Conservation (phyloP, 371 early-diverging fungal species). For the Mucor circinelloides region DNA sequence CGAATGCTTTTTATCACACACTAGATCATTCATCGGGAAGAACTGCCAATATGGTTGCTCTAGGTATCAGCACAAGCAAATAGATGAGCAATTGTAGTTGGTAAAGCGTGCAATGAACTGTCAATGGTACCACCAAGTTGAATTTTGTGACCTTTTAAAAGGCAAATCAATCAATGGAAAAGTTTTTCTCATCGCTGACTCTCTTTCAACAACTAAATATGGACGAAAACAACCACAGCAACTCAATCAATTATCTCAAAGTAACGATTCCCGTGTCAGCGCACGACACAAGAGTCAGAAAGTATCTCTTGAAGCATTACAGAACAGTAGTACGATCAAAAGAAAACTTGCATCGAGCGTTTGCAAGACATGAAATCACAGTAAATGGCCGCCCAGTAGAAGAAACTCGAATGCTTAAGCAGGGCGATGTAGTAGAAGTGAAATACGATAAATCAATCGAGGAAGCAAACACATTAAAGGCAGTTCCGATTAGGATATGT, state of each 20-base stretch:
- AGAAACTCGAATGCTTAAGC: constrained; percentile 44
- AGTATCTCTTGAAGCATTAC: constrained; percentile 29
- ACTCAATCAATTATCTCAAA: constrained; percentile 8
- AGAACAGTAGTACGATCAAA: constrained; percentile 39
- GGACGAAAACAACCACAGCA: background rate
- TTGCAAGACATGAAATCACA: constrained; percentile 44
- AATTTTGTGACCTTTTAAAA: background rate
- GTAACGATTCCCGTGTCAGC: constrained; percentile 11
- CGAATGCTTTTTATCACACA: no score
- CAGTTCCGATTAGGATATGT: constrained; percentile 38
- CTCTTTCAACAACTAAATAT: background rate
- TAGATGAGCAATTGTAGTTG: no score
- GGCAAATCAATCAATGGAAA: background rate
- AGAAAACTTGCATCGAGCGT: constrained; percentile 35
- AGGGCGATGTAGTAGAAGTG: constrained; percentile 47
- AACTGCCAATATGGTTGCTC: no score
- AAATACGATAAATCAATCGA: constrained; percentile 43
- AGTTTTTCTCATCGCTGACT: background rate
- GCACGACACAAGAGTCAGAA: constrained; percentile 21
- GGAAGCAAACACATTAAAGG: constrained; percentile 33
- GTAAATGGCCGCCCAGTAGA: constrained; percentile 50
- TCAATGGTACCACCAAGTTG: background rate
- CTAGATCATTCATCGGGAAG: no score
- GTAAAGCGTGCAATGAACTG: background rate
- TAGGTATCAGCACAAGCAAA: no score